Percentiles rank a stretch among this genome's conserved stretches.
phyloP scores from a whole-genome alignment of 306 rosid genomes.

The Urtica urens region DNA sequence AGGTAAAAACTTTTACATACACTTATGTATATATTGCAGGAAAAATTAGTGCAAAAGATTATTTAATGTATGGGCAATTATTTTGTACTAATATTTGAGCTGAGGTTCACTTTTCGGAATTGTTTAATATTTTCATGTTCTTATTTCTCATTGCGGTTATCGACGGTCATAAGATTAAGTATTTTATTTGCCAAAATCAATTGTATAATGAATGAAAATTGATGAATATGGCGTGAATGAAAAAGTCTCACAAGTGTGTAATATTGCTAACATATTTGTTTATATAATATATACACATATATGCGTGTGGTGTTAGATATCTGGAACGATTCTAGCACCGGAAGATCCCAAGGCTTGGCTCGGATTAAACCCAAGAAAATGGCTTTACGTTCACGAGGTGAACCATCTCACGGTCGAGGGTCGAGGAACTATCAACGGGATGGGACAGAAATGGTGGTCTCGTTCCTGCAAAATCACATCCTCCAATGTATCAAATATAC shows the following conservation, averaged over 20 bases:
- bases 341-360: conserved; percentile 55
- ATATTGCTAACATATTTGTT: too few species aligned
- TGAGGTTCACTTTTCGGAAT: neutral
- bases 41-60: too few species aligned
- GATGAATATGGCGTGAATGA: too few species aligned
- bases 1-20: conserved; percentile 31
- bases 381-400: conserved; percentile 63
- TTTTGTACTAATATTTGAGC: neutral
- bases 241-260: too few species aligned
- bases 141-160: too few species aligned
- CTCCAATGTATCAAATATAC: conserved; percentile 38
- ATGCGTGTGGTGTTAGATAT: conserved; percentile 33
- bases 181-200: too few species aligned
- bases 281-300: too few species aligned
- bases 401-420: conserved; percentile 67
- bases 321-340: conserved; percentile 67
- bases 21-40: too few species aligned
- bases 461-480: conserved; percentile 68
- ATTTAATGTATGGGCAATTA: too few species aligned
- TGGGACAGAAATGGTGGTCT: conserved; percentile 91
- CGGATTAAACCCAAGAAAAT: conserved; percentile 46
- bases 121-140: too few species aligned
- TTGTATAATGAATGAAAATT: too few species aligned
- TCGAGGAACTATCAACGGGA: conserved; percentile 71
- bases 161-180: too few species aligned